Conservation (phyloP, 2,329 filamentous ascomycete species). For the Arthrinium phaeospermum region DNA sequence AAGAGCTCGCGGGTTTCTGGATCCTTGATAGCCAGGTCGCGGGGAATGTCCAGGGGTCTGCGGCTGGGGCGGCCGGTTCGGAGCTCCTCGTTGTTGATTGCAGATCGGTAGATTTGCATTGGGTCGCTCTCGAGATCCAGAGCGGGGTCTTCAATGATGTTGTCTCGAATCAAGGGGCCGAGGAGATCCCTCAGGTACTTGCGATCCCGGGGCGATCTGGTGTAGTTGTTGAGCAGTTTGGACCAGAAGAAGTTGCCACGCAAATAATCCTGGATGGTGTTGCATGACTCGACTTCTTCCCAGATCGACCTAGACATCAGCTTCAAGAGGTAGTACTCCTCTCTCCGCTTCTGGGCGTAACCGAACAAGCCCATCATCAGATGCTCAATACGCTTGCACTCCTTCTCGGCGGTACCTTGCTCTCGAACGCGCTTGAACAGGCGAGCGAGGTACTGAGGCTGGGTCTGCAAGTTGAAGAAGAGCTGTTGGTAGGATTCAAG, state of each 20-base stretch:
- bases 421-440: slow-evolving; percentile 86
- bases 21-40: slow-evolving; percentile 95
- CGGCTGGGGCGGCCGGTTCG: slow-evolving; percentile 85
- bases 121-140: slow-evolving; percentile 96
- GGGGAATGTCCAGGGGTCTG: slow-evolving; percentile 81
- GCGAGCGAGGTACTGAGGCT: slow-evolving; percentile 90
- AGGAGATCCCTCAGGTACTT: slow-evolving; percentile 90
- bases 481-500: slow-evolving; percentile 96
- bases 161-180: slow-evolving; percentile 84
- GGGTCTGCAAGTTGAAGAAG: slow-evolving; percentile 96
- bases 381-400: slow-evolving; percentile 89
- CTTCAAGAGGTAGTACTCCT: slow-evolving; percentile 96
- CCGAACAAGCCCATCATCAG: slow-evolving; percentile 97
- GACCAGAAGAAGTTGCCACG: slow-evolving; percentile 94
- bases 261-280: slow-evolving; percentile 80
- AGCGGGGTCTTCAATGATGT: slow-evolving; percentile 89
- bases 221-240: slow-evolving; percentile 85
- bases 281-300: slow-evolving; percentile 81
- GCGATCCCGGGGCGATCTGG: slow-evolving; percentile 87
- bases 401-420: slow-evolving; percentile 85
- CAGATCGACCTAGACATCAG: slow-evolving; percentile 81
- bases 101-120: slow-evolving; percentile 93
- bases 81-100: slow-evolving; percentile 97
- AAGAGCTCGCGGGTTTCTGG: slow-evolving; percentile 91
- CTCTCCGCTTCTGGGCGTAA: slow-evolving; percentile 93